Percentiles rank a stretch among this genome's conserved stretches.
These are phyloP conservation scores for Fusarium transvaalense DNA, from an alignment of 2,329 filamentous ascomycete genomes.

Conservation along the genomic window DNA sequence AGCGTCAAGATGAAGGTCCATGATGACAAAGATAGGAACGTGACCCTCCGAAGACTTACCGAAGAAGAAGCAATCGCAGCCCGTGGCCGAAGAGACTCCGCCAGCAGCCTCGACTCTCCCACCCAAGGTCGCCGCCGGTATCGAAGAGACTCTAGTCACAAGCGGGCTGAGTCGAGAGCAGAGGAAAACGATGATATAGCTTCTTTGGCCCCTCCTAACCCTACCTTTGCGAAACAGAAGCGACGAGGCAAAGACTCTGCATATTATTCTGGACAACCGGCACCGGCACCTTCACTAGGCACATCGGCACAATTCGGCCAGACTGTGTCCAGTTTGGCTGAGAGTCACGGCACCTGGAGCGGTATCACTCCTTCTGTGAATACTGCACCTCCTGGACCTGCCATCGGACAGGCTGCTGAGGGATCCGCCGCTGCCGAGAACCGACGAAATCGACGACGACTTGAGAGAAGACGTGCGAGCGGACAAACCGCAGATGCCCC, in stretches of 20 bases:
- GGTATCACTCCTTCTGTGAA: constrained; percentile 56
- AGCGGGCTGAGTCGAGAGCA: constrained; percentile 58
- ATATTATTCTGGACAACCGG: constrained; percentile 67
- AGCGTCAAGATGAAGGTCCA: constrained; percentile 72
- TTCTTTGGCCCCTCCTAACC: constrained; percentile 67
- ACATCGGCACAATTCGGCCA: constrained; percentile 50
- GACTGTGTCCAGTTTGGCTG: constrained; percentile 63
- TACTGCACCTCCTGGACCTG: constrained; percentile 54
- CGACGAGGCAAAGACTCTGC: constrained; percentile 69
- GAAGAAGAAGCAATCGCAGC: constrained; percentile 68
- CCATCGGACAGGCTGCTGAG: constrained; percentile 51
- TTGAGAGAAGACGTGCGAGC: constrained; percentile 64
- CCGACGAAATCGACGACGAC: constrained; percentile 66
- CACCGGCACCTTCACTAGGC: constrained; percentile 55
- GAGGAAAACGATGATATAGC: constrained; percentile 57
- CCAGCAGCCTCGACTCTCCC: constrained; percentile 68
- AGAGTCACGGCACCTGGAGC: constrained; percentile 67
- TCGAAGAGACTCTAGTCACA: constrained; percentile 64
- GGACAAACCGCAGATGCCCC: constrained; percentile 43
- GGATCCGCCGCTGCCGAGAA: constrained; percentile 61
- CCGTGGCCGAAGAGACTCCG: constrained; percentile 62
- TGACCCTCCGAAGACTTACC: constrained; percentile 71
- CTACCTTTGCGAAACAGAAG: constrained; percentile 65
- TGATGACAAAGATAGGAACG: constrained; percentile 70
- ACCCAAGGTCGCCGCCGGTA: constrained; percentile 62